Percentiles rank a stretch among this genome's conserved stretches.
Conservation (phyloP, 768 basidiomycete species). For the Boletus rufocinnamomeus region DNA sequence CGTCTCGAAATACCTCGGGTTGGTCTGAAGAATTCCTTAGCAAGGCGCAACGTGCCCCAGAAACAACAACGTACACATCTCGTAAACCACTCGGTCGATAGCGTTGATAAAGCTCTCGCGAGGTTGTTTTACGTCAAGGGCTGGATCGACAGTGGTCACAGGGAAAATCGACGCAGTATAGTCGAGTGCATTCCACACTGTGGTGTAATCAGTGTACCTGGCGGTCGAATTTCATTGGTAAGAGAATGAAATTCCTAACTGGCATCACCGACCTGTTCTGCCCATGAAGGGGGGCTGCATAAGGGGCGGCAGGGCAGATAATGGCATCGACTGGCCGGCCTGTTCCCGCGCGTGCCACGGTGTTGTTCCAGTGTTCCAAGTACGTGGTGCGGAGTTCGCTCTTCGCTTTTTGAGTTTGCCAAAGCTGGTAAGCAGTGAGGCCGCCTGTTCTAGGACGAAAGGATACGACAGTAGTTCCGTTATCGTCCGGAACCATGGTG, state of each 20-base stretch:
- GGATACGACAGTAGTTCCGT: conserved; percentile 18
- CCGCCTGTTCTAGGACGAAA: conserved; percentile 33
- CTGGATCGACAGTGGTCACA: conserved; percentile 58
- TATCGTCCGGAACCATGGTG: conserved; percentile 44
- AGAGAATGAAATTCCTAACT: neutral
- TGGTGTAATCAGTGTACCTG: conserved; percentile 56
- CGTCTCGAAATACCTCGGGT: conserved; percentile 53
- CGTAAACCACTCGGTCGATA: conserved; percentile 50
- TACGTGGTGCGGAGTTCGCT: conserved; percentile 54
- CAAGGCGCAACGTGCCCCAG: neutral
- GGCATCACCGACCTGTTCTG: conserved; percentile 44
- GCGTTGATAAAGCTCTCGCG: conserved; percentile 49
- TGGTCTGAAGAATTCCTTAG: conserved; percentile 45
- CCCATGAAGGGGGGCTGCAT: conserved; percentile 65
- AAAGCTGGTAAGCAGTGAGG: conserved; percentile 59
- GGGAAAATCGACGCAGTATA: conserved; percentile 65
- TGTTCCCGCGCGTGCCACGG: conserved; percentile 53
- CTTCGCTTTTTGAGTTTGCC: conserved; percentile 60
- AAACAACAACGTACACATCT: conserved; percentile 48
- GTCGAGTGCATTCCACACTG: conserved; percentile 68
- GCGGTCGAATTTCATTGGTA: neutral
- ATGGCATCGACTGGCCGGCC: conserved; percentile 78
- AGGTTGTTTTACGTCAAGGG: conserved; percentile 49
- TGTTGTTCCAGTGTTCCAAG: conserved; percentile 63
- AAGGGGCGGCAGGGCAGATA: conserved; percentile 63